Conservation (phyloP, 129 eudicot genomes). For the Rutidosis leptorrhynchoides region DNA sequence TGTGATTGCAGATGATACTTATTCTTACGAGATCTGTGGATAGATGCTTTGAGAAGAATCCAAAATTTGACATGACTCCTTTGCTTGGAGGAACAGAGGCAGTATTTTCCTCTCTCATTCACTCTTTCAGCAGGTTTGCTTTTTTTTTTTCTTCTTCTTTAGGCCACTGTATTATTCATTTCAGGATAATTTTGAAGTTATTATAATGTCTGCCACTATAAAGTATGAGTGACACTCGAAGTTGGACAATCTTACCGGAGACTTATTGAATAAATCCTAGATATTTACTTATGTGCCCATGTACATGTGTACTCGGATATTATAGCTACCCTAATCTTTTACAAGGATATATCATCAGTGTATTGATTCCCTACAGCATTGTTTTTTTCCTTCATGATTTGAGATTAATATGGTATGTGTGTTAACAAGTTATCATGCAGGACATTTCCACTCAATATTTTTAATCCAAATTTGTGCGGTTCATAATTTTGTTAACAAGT, state of each 20-base stretch:
- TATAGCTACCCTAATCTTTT: not conserved
- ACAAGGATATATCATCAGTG: not conserved
- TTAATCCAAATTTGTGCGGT: no score
- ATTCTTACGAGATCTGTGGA: slow-evolving; percentile 92
- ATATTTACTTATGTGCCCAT: not conserved
- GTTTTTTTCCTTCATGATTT: not conserved
- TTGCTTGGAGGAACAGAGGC: slow-evolving; percentile 97
- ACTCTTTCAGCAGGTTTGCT: slow-evolving; percentile 82
- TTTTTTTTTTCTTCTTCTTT: slow-evolving; percentile 13
- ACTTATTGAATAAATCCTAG: not conserved
- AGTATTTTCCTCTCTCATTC: slow-evolving; percentile 92
- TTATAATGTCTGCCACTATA: not conserved
- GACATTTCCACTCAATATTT: no score
- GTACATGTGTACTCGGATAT: not conserved
- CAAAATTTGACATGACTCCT: slow-evolving; percentile 98
- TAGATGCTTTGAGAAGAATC: slow-evolving; percentile 92
- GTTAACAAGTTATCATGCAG: not conserved
- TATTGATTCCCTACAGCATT: not conserved
- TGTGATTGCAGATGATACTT: slow-evolving; percentile 77
- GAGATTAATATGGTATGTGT: not conserved
- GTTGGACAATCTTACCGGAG: not conserved
- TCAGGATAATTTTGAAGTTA: not conserved
- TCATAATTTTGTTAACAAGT: no score
- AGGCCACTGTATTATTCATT: not conserved
- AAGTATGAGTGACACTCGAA: not conserved